Evolutionary conservation across 2,329 filamentous ascomycete genomes (phyloP).

Genomic region (Nigrospora oryzae): DNA sequence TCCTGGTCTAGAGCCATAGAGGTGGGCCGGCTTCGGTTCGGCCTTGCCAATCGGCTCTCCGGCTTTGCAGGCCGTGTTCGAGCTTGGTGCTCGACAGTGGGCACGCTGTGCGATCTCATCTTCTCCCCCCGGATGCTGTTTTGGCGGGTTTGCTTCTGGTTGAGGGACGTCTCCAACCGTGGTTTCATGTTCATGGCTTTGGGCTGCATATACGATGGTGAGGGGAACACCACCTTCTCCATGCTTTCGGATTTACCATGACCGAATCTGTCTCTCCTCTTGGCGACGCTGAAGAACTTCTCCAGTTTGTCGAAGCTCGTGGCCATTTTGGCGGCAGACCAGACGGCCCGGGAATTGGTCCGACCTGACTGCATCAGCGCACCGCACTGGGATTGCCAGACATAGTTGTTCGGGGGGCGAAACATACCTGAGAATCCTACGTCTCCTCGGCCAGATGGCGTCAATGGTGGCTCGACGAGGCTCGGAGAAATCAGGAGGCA

Average conservation of each 20-base stretch:
- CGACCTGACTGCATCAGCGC: too few relatives aligned
- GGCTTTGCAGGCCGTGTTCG: constrained; percentile 8
- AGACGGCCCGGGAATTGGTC: too few relatives aligned
- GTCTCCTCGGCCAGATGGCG: neutral
- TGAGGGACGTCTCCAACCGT: constrained; percentile 32
- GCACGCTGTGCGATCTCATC: constrained; percentile 16
- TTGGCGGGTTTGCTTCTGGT: neutral
- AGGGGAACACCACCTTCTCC: constrained; percentile 12
- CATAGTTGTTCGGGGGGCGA: neutral
- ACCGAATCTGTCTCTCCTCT: constrained; percentile 21
- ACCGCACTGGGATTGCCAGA: too few relatives aligned
- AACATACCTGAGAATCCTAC: neutral
- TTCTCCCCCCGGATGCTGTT: constrained; percentile 5
- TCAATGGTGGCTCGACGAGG: too few relatives aligned
- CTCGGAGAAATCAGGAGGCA: too few relatives aligned
- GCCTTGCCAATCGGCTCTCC: neutral
- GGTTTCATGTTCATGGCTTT: constrained; percentile 47
- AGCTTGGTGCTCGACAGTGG: constrained; percentile 10
- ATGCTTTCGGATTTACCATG: constrained; percentile 4
- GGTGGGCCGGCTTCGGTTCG: too few relatives aligned
- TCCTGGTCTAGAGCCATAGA: too few relatives aligned
- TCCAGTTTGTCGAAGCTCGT: constrained; percentile 40
- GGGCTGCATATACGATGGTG: constrained; percentile 41
- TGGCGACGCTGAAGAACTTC: constrained; percentile 37
- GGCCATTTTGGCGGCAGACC: constrained; percentile 28